phyloP scores from a whole-genome alignment of 2,329 filamentous ascomycete genomes.

The Tolypocladium sp. region DNA sequence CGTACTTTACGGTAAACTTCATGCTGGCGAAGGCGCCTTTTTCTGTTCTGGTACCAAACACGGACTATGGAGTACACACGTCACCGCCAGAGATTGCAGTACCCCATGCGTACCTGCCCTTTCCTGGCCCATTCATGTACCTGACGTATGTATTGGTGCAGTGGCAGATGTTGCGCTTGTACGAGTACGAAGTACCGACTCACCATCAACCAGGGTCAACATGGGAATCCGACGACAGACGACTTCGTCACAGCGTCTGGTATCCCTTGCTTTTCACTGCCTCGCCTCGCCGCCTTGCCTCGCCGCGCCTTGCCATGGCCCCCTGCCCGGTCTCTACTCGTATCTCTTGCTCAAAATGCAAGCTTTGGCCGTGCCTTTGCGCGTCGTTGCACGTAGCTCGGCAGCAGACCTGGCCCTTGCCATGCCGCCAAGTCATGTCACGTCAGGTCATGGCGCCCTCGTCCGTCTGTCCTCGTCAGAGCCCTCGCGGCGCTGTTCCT shows the following conservation, averaged over 20 bases:
- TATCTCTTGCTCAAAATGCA: neutral
- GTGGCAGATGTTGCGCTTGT: neutral
- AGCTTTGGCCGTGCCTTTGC: neutral
- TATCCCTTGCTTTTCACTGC: neutral
- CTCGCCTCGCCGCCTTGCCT: slow-evolving; percentile 4
- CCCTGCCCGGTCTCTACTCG: neutral
- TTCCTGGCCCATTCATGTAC: neutral
- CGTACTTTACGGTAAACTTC: too few relatives aligned
- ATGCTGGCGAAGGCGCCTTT: neutral
- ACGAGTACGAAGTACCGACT: neutral
- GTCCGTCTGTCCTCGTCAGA: neutral
- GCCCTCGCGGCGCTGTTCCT: neutral
- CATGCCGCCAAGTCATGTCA: slow-evolving; percentile 9
- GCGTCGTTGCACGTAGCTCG: neutral
- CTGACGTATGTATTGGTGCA: neutral
- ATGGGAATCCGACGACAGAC: neutral
- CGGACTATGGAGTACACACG: neutral
- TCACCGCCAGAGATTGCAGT: slow-evolving; percentile 1
- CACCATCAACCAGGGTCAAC: neutral
- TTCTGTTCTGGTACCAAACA: neutral
- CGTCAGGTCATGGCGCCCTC: slow-evolving; percentile 3
- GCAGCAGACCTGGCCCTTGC: neutral
- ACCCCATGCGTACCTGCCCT: neutral
- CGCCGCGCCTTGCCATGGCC: slow-evolving; percentile 3
- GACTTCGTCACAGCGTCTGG: neutral